Percentiles rank a stretch among this genome's conserved stretches.
phyloP scores from a whole-genome alignment of 306 rosid genomes.

The apple (Malus domestica) region ASM211411v1 NC_041793.1:41315001-41315500 shows the following conservation, averaged over 20 bases:
- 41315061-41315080: no score
- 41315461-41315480: not conserved
- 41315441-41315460: not conserved
- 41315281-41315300: constrained; percentile 31
- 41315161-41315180: not conserved
- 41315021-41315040: not conserved
- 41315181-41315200: not conserved
- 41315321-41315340: constrained; percentile 82
- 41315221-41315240: not conserved
- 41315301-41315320: constrained; percentile 62
- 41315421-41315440: not conserved
- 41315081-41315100: no score
- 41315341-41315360: constrained; percentile 80
- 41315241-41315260: not conserved
- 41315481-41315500: constrained; percentile 70
- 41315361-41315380: constrained; percentile 84
- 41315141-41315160: no score
- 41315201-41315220: not conserved
- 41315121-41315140: no score
- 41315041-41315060: no score
- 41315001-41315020: not conserved
- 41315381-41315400: constrained; percentile 59
- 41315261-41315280: constrained; percentile 38
- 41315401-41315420: not conserved
- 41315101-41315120: no score